A percentile compares a stretch with the other conserved stretches of the same genome.
These are phyloP conservation scores for Lanmaoa rubissima DNA, from an alignment of 768 basidiomycete species.

Conservation along the genomic window DNA sequence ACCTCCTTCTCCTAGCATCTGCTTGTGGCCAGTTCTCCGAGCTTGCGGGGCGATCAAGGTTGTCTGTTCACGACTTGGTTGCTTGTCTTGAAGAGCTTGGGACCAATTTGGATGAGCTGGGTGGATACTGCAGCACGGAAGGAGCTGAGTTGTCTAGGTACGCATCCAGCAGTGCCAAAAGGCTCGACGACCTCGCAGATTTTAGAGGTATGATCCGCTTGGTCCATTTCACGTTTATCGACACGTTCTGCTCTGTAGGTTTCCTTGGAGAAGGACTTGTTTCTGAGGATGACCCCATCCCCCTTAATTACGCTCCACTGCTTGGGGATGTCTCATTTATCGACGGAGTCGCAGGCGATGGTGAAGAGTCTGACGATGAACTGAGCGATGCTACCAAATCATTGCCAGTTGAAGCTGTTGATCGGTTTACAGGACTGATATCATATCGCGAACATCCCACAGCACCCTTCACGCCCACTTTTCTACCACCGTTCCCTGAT, in stretches of 20 bases:
- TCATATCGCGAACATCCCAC: slow-evolving; percentile 35
- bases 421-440: slow-evolving; percentile 16
- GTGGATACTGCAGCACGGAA: slow-evolving; percentile 63
- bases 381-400: slow-evolving; percentile 11
- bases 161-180: slow-evolving; percentile 56
- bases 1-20: slow-evolving; percentile 61
- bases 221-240: neutral
- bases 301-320: slow-evolving; percentile 46
- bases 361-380: slow-evolving; percentile 30
- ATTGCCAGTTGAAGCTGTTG: slow-evolving; percentile 19
- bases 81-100: slow-evolving; percentile 75
- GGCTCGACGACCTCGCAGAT: slow-evolving; percentile 72
- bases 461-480: slow-evolving; percentile 29
- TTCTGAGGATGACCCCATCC: slow-evolving; percentile 54
- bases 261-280: slow-evolving; percentile 59
- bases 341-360: slow-evolving; percentile 31
- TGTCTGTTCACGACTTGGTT: slow-evolving; percentile 60
- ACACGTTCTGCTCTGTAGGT: slow-evolving; percentile 42
- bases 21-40: slow-evolving; percentile 73
- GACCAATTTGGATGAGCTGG: slow-evolving; percentile 64
- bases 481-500: slow-evolving; percentile 38
- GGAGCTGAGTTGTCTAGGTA: slow-evolving; percentile 69
- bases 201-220: slow-evolving; percentile 56
- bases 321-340: slow-evolving; percentile 18
- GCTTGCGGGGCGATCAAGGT: slow-evolving; percentile 63